These are phyloP conservation scores for Tolypocladium amazonense DNA, from an alignment of 2,329 filamentous ascomycete genomes.

Conservation along the genomic window DNA sequence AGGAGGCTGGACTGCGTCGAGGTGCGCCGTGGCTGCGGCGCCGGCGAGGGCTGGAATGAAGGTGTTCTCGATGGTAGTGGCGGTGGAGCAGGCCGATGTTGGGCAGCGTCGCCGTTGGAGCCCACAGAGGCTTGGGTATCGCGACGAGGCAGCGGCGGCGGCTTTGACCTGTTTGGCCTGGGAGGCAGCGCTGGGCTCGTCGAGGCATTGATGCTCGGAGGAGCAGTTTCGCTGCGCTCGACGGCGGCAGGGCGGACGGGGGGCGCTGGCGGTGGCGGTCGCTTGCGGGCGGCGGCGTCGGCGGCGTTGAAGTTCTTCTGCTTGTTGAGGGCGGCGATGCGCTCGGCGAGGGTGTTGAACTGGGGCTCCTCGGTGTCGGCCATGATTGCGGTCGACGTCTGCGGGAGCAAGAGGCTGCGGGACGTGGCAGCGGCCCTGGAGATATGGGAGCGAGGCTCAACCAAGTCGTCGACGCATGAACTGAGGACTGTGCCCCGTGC, in stretches of 20 bases:
- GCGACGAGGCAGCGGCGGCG: slow-evolving; percentile 25
- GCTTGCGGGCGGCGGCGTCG: slow-evolving; percentile 29
- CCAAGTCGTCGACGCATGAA: background rate
- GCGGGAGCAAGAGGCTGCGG: background rate
- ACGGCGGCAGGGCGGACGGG: slow-evolving; percentile 29
- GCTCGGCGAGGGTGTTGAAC: slow-evolving; percentile 49
- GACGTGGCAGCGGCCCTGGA: background rate
- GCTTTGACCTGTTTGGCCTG: slow-evolving; percentile 18
- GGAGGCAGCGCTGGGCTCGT: slow-evolving; percentile 27
- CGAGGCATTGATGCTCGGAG: slow-evolving; percentile 11
- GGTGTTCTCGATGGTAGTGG: slow-evolving; percentile 20
- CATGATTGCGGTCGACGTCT: slow-evolving; percentile 27
- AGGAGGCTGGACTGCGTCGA: slow-evolving; percentile 29
- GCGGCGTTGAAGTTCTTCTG: slow-evolving; percentile 46
- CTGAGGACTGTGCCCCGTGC: background rate
- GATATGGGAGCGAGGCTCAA: background rate
- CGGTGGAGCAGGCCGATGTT: slow-evolving; percentile 19
- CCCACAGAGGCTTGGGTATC: slow-evolving; percentile 11
- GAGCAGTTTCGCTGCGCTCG: slow-evolving; percentile 22
- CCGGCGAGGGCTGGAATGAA: slow-evolving; percentile 27
- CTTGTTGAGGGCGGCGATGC: slow-evolving; percentile 53
- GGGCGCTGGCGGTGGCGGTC: slow-evolving; percentile 25
- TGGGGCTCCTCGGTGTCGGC: slow-evolving; percentile 51
- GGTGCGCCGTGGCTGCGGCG: slow-evolving; percentile 38
- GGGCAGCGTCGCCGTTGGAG: slow-evolving; percentile 2